A percentile compares a stretch with the other conserved stretches of the same genome.
phyloP scores from a whole-genome alignment of 2,329 filamentous ascomycete genomes.

The Scopulariopsis brevicaulis region DNA sequence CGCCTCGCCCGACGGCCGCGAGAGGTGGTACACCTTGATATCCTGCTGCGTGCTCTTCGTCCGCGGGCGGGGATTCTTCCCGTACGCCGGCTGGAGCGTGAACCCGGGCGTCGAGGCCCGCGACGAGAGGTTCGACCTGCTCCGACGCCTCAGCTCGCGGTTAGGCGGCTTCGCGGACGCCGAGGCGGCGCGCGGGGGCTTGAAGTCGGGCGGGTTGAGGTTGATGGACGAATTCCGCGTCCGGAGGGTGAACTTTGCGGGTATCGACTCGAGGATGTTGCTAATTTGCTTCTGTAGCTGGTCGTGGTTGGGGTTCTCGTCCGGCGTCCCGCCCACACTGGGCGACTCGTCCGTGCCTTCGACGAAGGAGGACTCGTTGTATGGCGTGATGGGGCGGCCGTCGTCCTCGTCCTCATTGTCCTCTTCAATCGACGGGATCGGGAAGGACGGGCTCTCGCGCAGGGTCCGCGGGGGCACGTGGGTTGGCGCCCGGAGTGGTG shows the following conservation, averaged over 20 bases:
- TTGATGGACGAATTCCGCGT: constrained; percentile 37
- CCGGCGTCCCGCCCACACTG: constrained; percentile 20
- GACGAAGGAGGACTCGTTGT: constrained; percentile 19
- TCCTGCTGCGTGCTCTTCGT: constrained; percentile 43
- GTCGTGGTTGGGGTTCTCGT: constrained; percentile 36
- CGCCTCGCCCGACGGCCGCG: constrained; percentile 68
- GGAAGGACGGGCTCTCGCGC: constrained; percentile 1
- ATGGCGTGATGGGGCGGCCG: constrained; percentile 1
- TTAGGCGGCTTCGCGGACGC: constrained; percentile 23
- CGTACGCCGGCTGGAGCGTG: constrained; percentile 51
- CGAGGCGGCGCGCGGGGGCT: constrained; percentile 25
- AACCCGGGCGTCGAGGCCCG: constrained; percentile 55
- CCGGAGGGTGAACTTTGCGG: constrained; percentile 66
- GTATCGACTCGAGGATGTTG: constrained; percentile 66
- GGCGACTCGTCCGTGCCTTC: constrained; percentile 33
- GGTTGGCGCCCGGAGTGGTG: background rate
- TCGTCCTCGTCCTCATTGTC: constrained; percentile 4
- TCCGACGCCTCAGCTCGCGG: constrained; percentile 33
- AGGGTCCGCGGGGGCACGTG: constrained; percentile 5
- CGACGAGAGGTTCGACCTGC: constrained; percentile 38
- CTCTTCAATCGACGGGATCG: constrained; percentile 3
- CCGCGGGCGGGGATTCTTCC: constrained; percentile 35
- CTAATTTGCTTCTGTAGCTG: constrained; percentile 72
- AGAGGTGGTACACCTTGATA: constrained; percentile 87
- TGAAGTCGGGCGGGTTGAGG: constrained; percentile 47